A percentile compares a stretch with the other conserved stretches of the same genome.
These are phyloP conservation scores for Thielaviopsis euricoi DNA, from an alignment of 2,329 filamentous ascomycete genomes.

Conservation along the genomic window DNA sequence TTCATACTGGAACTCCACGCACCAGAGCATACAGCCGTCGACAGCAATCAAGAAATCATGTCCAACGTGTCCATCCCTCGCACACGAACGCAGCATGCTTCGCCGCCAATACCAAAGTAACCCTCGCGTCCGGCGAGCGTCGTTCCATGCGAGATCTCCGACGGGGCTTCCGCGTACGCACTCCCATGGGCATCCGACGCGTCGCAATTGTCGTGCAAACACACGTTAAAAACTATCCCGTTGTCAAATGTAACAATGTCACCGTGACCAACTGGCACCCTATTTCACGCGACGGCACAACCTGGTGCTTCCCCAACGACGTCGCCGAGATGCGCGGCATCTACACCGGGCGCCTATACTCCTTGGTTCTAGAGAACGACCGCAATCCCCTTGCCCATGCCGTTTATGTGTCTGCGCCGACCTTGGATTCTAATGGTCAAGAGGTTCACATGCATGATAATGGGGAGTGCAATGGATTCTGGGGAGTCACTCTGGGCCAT, in stretches of 20 bases:
- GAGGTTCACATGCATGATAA: neutral
- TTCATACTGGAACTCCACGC: no score
- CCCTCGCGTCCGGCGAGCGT: conserved; percentile 24
- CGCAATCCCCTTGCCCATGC: conserved; percentile 30
- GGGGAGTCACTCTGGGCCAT: conserved; percentile 44
- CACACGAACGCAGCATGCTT: conserved; percentile 30
- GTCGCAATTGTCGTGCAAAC: conserved; percentile 37
- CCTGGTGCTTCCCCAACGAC: conserved; percentile 32
- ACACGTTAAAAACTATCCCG: conserved; percentile 20
- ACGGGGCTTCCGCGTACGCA: conserved; percentile 30
- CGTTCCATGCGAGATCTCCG: conserved; percentile 28
- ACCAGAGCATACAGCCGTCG: no score
- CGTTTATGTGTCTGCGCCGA: conserved; percentile 23
- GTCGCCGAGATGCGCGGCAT: conserved; percentile 19
- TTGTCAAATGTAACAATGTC: conserved; percentile 31
- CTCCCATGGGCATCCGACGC: conserved; percentile 30
- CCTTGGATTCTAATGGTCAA: neutral
- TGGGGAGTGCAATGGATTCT: conserved; percentile 17
- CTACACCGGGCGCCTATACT: conserved; percentile 39
- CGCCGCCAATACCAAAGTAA: conserved; percentile 30
- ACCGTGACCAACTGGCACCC: conserved; percentile 46
- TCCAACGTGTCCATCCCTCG: conserved; percentile 20
- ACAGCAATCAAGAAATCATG: neutral
- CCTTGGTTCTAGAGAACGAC: conserved; percentile 35
- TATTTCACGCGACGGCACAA: conserved; percentile 22